Conservation (phyloP, 345 rosid genomes). For the Eucalyptus viminalis region DNA sequence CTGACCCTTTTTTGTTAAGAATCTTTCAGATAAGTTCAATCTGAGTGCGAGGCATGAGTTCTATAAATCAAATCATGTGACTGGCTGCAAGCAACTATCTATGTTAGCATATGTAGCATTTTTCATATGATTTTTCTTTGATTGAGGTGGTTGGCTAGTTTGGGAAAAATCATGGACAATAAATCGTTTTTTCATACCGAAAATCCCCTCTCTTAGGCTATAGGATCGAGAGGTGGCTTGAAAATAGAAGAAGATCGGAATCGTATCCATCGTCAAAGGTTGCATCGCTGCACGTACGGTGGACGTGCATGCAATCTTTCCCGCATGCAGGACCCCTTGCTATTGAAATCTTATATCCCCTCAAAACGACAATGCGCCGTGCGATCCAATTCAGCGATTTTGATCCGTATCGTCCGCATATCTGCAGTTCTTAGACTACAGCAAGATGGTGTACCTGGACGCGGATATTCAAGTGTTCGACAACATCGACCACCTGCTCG, state of each 20-base stretch:
- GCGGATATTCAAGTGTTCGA: constrained; percentile 79
- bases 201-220: not conserved
- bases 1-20: not conserved
- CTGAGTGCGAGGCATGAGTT: not conserved
- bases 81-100: not conserved
- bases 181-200: not conserved
- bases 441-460: constrained; percentile 74
- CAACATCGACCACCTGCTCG: constrained; percentile 62
- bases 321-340: not conserved
- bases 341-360: not conserved
- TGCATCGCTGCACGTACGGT: not conserved
- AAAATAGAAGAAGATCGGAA: not conserved
- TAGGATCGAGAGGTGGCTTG: not conserved
- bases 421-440: constrained; percentile 49
- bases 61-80: not conserved
- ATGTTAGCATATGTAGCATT: not conserved
- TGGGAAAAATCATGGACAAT: not conserved
- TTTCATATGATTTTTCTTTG: not conserved
- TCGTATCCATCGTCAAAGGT: not conserved
- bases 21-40: not conserved
- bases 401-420: not conserved
- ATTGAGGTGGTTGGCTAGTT: not conserved
- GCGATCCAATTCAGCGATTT: not conserved
- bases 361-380: not conserved
- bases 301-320: not conserved